Evolutionary conservation across 1,284 basidiomycete genomes (phyloP), one percentile per base, ranked within the genome.

Genomic region (Melampsora larici-populina): DNA sequence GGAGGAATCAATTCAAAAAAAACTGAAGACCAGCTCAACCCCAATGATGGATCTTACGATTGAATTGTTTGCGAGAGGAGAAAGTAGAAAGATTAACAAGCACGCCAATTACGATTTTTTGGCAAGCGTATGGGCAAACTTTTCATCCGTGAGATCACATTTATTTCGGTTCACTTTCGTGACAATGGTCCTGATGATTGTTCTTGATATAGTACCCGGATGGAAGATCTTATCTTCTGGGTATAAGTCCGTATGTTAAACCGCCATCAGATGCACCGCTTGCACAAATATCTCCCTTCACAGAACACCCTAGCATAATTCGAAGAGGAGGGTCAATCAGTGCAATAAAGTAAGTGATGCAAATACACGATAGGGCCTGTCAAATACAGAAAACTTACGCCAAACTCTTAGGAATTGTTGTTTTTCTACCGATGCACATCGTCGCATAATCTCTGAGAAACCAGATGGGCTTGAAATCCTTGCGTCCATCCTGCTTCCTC

Each of bases 51-150:
- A 72, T 43, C 60, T 75, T 15, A 55, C 80, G 3, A 84, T 96
- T 1, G 92, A 96, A 80, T 92, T 93, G 0, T 97, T 97, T 81
- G 88, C 90, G 26, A 89, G 92, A 81, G 90, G 90, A 26, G 89
- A 83, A 82, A 85, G 81, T 84, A 81, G 82, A 43, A 75, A 79
- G 24, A 79, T 79, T 69, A 83, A 83, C 77, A 80, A 82, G 70
- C 83, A 84, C 78, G 82, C 82, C 5, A 82, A 78, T 87, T 95
- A 46, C 73, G 91, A 97, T 84, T 97, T 97, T 84, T 86, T 97
- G 21, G 89, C 93, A 0, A 93, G 90, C 78, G 93, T 96, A 4
- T 95, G 97, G 83, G 93, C 93, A 18, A 97, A 97, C 83, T 84
- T 96, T 70, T 91, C 89, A 62, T 88, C 89, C 81, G 93, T 94